Percentiles rank a stretch among this genome's conserved stretches.
Conservation (phyloP, 345 rosid species). For the Rhizophora apiculata region DNA sequence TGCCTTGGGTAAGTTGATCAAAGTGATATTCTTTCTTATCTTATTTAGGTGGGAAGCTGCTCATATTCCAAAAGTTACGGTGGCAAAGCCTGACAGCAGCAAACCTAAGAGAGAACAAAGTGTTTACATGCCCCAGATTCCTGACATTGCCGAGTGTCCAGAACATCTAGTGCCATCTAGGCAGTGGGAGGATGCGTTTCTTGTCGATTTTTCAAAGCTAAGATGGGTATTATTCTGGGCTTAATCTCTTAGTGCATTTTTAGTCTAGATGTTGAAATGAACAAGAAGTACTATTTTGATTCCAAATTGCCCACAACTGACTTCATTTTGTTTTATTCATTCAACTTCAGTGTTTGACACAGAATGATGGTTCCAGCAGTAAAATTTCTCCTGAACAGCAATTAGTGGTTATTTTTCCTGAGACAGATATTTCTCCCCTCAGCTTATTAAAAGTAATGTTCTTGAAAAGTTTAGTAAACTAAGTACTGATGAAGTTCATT, state of each 20-base stretch:
- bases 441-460: slow-evolving; percentile 22
- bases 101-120: slow-evolving; percentile 57
- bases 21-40: slow-evolving; percentile 16
- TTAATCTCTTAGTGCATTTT: too few relatives aligned
- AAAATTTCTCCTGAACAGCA: slow-evolving; percentile 18
- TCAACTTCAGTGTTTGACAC: slow-evolving; percentile 42
- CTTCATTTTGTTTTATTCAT: slow-evolving; percentile 9
- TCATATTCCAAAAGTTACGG: slow-evolving; percentile 65
- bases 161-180: slow-evolving; percentile 57
- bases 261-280: too few relatives aligned
- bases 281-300: too few relatives aligned
- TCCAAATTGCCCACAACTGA: background rate
- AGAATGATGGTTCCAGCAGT: slow-evolving; percentile 20
- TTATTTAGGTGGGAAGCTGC: slow-evolving; percentile 89
- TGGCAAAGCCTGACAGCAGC: slow-evolving; percentile 52
- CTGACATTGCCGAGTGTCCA: slow-evolving; percentile 57
- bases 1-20: background rate
- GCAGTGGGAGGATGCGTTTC: slow-evolving; percentile 86
- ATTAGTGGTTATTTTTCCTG: slow-evolving; percentile 6
- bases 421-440: slow-evolving; percentile 16
- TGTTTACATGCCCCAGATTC: slow-evolving; percentile 66
- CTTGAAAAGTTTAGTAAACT: slow-evolving; percentile 30
- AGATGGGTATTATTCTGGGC: slow-evolving; percentile 42
- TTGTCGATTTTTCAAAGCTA: slow-evolving; percentile 70
- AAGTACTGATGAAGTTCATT: slow-evolving; percentile 15